Evolutionary conservation across 768 basidiomycete genomes (phyloP).

Genomic region (Xerocomellus intermedius): DNA sequence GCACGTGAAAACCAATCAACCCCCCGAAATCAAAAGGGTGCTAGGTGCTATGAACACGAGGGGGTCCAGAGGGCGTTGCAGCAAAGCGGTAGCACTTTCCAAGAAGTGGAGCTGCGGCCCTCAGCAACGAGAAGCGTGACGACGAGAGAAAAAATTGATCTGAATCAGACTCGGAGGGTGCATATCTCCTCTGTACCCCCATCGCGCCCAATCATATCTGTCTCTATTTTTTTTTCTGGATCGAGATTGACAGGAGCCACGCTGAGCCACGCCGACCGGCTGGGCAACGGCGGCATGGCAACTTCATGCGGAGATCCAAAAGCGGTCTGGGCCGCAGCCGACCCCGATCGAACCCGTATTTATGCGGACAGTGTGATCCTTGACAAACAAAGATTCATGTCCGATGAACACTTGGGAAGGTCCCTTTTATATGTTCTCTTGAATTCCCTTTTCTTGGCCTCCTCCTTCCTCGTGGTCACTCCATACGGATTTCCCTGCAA

Average conservation of each 20-base stretch:
- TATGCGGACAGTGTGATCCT: slow-evolving; percentile 30
- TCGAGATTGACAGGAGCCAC: slow-evolving; percentile 25
- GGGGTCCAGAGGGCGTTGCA: slow-evolving; percentile 18
- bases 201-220: background rate
- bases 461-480: slow-evolving; percentile 33
- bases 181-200: slow-evolving; percentile 2
- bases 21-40: slow-evolving; percentile 30
- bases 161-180: background rate
- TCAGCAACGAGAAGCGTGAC: background rate
- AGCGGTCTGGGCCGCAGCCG: slow-evolving; percentile 36
- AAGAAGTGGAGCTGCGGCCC: background rate
- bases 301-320: slow-evolving; percentile 36
- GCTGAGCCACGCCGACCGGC: slow-evolving; percentile 16
- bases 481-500: slow-evolving; percentile 17
- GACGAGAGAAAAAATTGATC: background rate
- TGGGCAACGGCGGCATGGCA: slow-evolving; percentile 25
- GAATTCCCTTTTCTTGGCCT: slow-evolving; percentile 33
- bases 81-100: background rate
- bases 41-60: slow-evolving; percentile 27
- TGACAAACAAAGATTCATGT: slow-evolving; percentile 36
- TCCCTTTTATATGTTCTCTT: slow-evolving; percentile 41
- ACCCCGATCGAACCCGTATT: slow-evolving; percentile 39
- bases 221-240: slow-evolving; percentile 2
- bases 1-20: slow-evolving; percentile 30
- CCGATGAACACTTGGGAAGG: slow-evolving; percentile 35